phyloP scores from a whole-genome alignment of 23 red algal species.

The Gracilaria domingensis region DNA sequence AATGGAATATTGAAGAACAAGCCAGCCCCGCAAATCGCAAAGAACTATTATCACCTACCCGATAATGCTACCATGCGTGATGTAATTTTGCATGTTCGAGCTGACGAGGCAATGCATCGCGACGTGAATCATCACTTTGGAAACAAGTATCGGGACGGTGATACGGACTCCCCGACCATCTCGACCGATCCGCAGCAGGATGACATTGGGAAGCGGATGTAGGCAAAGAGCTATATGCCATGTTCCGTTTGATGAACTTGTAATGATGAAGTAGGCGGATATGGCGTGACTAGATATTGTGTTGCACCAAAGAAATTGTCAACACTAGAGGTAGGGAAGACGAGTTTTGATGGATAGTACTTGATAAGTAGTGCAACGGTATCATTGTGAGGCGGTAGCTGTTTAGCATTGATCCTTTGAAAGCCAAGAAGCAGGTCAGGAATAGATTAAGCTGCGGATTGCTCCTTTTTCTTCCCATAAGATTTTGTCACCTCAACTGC shows the following conservation, averaged over 20 bases:
- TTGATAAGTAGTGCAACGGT: no score
- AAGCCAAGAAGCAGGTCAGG: no score
- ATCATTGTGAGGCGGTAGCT: no score
- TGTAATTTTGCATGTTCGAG: constrained; percentile 91
- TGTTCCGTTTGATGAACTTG: background rate
- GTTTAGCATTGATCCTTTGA: no score
- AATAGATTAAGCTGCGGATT: no score
- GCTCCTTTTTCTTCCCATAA: no score
- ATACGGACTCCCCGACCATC: constrained; percentile 37
- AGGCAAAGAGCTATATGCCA: background rate
- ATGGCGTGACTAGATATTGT: no score
- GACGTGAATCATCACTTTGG: constrained; percentile 75
- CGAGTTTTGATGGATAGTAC: no score
- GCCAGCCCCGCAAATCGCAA: constrained; percentile 91
- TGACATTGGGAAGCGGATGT: background rate
- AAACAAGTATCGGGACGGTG: constrained; percentile 55
- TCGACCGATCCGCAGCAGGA: background rate
- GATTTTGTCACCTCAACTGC: no score
- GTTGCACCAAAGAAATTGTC: no score
- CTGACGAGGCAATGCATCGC: constrained; percentile 87
- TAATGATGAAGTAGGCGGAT: no score
- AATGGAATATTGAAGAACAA: constrained; percentile 83
- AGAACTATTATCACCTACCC: constrained; percentile 83
- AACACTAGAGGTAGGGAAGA: no score
- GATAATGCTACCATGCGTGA: constrained; percentile 87